Conservation (phyloP, 2,329 filamentous ascomycete species). For the Mollisia scopiformis region DNA sequence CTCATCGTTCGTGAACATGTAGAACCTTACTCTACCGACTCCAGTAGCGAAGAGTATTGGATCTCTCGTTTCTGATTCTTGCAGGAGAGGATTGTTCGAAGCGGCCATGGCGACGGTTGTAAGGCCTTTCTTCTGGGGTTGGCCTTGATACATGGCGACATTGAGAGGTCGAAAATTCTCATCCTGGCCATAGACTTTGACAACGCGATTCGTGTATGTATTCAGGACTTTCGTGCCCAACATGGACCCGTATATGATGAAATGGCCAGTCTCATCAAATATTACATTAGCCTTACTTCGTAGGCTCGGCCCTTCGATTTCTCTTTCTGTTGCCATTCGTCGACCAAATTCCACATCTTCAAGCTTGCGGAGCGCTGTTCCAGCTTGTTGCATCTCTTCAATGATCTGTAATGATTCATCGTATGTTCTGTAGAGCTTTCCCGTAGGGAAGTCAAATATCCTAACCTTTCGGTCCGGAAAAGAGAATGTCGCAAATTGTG, state of each 20-base stretch:
- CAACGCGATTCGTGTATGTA: conserved; percentile 88
- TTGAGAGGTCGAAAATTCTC: conserved; percentile 85
- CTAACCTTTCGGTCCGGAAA: conserved; percentile 93
- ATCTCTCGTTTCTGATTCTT: conserved; percentile 88
- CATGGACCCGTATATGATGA: conserved; percentile 92
- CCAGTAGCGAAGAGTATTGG: conserved; percentile 86
- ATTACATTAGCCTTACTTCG: conserved; percentile 79
- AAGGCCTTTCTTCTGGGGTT: conserved; percentile 90
- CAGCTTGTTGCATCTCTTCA: conserved; percentile 95
- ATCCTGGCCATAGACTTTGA: conserved; percentile 88
- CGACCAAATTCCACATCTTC: conserved; percentile 93
- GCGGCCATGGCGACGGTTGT: conserved; percentile 98
- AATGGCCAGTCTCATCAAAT: conserved; percentile 96
- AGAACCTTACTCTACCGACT: conserved; percentile 88
- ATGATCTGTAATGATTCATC: conserved; percentile 91
- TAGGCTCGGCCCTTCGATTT: conserved; percentile 73
- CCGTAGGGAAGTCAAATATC: conserved; percentile 88
- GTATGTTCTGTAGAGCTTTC: conserved; percentile 88
- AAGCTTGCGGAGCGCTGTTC: conserved; percentile 77
- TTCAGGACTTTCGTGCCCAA: conserved; percentile 94
- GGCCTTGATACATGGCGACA: conserved; percentile 88
- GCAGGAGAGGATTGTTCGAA: conserved; percentile 87
- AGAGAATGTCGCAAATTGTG: conserved; percentile 86
- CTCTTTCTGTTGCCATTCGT: conserved; percentile 81
- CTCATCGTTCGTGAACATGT: conserved; percentile 94